These are phyloP conservation scores for Candida tunisiensis DNA, from an alignment of 1,139 yeast species.

Conservation along the genomic window DNA sequence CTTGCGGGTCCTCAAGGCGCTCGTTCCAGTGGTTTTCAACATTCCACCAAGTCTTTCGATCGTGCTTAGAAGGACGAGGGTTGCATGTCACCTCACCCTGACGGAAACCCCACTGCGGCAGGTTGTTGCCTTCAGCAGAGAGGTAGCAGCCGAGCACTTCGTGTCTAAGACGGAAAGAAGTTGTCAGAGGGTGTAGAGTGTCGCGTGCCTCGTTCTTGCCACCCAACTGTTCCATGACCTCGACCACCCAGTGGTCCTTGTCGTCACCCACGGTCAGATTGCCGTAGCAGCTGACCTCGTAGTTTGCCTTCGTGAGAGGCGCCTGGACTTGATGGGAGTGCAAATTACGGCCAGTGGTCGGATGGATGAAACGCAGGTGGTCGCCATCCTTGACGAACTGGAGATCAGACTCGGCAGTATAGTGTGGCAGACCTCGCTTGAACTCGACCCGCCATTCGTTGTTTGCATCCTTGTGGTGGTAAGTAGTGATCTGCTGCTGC, in stretches of 20 bases:
- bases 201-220: conserved; percentile 36
- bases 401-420: conserved; percentile 32
- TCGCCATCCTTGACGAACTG: conserved; percentile 57
- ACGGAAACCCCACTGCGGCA: conserved; percentile 98
- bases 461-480: conserved; percentile 81
- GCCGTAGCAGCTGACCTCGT: conserved; percentile 92
- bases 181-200: conserved; percentile 70
- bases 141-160: conserved; percentile 65
- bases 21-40: conserved; percentile 72
- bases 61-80: conserved; percentile 60
- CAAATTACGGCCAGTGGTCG: conserved; percentile 70
- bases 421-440: conserved; percentile 42
- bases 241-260: conserved; percentile 90
- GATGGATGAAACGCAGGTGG: conserved; percentile 64
- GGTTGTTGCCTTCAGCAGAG: conserved; percentile 58
- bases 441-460: conserved; percentile 83
- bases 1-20: conserved; percentile 39
- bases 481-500: conserved; percentile 94
- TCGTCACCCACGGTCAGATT: conserved; percentile 71
- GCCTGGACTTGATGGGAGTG: conserved; percentile 79
- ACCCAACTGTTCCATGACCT: conserved; percentile 65
- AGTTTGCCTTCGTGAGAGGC: conserved; percentile 52
- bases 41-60: conserved; percentile 98
- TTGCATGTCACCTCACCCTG: conserved; percentile 92
- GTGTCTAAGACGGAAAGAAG: conserved; percentile 66